Evolutionary conservation across 169 alveolate species (phyloP).

Genomic region (Plasmodium gallinaceum): DNA sequence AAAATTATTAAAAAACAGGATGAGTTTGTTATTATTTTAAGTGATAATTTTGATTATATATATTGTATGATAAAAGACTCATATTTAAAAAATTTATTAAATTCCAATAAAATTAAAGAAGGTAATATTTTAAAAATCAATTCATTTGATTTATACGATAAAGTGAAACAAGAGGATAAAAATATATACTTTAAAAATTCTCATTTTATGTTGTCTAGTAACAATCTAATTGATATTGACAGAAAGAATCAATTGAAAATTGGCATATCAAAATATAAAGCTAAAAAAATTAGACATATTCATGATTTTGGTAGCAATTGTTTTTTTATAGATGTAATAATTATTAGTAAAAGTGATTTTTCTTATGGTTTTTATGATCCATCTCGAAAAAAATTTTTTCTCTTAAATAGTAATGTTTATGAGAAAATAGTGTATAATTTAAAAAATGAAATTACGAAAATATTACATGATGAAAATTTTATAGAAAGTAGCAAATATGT

Average conservation of each 20-base stretch:
- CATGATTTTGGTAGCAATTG: slow-evolving; percentile 56
- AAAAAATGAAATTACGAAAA: slow-evolving; percentile 47
- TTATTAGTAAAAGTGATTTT: slow-evolving; percentile 74
- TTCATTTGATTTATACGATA: slow-evolving; percentile 26
- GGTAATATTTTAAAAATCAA: slow-evolving; percentile 57
- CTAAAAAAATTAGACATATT: slow-evolving; percentile 43
- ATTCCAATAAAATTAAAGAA: slow-evolving; percentile 34
- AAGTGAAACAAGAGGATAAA: slow-evolving; percentile 17
- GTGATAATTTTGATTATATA: slow-evolving; percentile 73
- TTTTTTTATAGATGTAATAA: slow-evolving; percentile 67
- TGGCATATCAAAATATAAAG: slow-evolving; percentile 68
- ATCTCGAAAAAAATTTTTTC: slow-evolving; percentile 17
- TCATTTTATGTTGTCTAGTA: slow-evolving; percentile 39
- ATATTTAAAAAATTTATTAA: slow-evolving; percentile 29
- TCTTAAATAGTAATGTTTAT: slow-evolving; percentile 42
- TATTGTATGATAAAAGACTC: slow-evolving; percentile 44
- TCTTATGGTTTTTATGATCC: slow-evolving; percentile 70
- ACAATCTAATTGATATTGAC: slow-evolving; percentile 48
- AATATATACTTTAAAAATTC: not conserved
- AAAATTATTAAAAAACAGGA: slow-evolving; percentile 19
- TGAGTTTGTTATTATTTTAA: slow-evolving; percentile 19
- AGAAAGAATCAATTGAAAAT: slow-evolving; percentile 33
- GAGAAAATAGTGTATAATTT: slow-evolving; percentile 57
- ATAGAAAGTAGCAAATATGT: slow-evolving; percentile 29
- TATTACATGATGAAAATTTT: slow-evolving; percentile 48